Percentiles rank a stretch among this genome's conserved stretches.
These are phyloP conservation scores for Monocercomonoides exilis DNA, from an alignment of 78 protist species.

Conservation along the genomic window DNA sequence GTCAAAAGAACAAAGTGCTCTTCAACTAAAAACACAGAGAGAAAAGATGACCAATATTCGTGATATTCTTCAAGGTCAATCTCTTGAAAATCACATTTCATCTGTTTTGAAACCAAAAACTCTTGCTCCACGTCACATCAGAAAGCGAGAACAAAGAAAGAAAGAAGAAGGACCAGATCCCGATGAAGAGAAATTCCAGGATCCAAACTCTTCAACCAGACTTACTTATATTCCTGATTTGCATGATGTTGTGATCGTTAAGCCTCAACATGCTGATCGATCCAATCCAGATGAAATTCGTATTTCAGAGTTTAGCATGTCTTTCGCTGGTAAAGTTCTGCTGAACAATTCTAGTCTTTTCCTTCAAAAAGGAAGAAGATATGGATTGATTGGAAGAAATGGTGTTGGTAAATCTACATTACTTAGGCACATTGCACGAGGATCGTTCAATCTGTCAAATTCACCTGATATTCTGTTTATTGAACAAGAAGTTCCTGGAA, in stretches of 20 bases:
- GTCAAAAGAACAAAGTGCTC: neutral
- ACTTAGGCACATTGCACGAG: constrained; percentile 4
- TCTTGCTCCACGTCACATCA: neutral
- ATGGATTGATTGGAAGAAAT: constrained; percentile 24
- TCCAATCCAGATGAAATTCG: neutral
- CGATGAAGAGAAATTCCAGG: neutral
- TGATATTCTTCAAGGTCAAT: neutral
- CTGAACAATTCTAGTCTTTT: constrained; percentile 4
- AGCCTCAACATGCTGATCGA: neutral
- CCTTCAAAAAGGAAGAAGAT: constrained; percentile 8
- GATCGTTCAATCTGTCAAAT: constrained; percentile 27
- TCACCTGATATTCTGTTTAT: constrained; percentile 25
- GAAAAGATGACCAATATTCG: neutral
- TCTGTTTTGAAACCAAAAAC: neutral
- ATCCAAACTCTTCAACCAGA: neutral
- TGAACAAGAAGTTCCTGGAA: constrained; percentile 32
- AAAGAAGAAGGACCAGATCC: neutral
- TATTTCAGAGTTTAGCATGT: neutral
- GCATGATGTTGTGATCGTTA: neutral
- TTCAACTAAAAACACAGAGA: neutral
- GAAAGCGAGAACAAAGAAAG: neutral
- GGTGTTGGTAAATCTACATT: constrained; percentile 4
- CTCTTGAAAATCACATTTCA: neutral
- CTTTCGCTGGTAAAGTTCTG: constrained; percentile 23
- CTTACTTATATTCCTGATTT: neutral